These are phyloP conservation scores for Nidularia sp. DNA, from an alignment of 768 basidiomycete genomes.

Conservation along the genomic window DNA sequence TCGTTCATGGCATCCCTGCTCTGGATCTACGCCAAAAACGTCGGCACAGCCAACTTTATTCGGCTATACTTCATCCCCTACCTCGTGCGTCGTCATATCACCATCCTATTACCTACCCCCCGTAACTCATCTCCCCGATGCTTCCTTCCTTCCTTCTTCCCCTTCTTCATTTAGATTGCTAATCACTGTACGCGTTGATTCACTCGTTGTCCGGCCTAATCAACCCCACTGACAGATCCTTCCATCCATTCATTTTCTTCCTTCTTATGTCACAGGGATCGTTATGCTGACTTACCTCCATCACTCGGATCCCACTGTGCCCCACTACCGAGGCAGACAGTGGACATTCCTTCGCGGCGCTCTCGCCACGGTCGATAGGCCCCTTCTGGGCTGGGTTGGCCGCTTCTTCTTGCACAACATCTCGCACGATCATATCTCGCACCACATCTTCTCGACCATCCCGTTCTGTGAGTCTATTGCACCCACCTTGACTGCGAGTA, in stretches of 20 bases:
- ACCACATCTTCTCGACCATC: conserved; percentile 58
- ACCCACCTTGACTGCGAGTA: conserved; percentile 1
- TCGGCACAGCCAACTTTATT: conserved; percentile 34
- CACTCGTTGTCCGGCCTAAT: too few relatives aligned
- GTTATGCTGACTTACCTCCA: conserved; percentile 64
- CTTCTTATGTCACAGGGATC: conserved; percentile 29
- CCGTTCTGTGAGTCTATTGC: conserved; percentile 37
- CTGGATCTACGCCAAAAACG: conserved; percentile 29
- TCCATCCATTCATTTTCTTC: conserved; percentile 16
- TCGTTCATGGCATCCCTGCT: conserved; percentile 34
- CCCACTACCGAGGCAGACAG: conserved; percentile 48
- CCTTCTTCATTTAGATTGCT: conserved; percentile 25
- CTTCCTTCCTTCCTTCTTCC: conserved; percentile 6
- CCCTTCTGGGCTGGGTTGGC: conserved; percentile 57
- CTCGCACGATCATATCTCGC: conserved; percentile 47
- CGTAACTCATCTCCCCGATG: conserved; percentile 1
- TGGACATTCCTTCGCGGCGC: conserved; percentile 61
- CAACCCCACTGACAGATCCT: conserved; percentile 1
- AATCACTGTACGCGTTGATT: conserved; percentile 28
- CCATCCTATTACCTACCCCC: not conserved
- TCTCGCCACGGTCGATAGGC: conserved; percentile 53
- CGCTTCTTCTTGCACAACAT: conserved; percentile 62
- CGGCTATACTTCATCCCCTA: conserved; percentile 51
- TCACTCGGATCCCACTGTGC: conserved; percentile 51
- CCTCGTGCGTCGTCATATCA: conserved; percentile 25